Evolutionary conservation across 192 early-diverging fungal genomes (phyloP).

Genomic region (Backusella circina): DNA sequence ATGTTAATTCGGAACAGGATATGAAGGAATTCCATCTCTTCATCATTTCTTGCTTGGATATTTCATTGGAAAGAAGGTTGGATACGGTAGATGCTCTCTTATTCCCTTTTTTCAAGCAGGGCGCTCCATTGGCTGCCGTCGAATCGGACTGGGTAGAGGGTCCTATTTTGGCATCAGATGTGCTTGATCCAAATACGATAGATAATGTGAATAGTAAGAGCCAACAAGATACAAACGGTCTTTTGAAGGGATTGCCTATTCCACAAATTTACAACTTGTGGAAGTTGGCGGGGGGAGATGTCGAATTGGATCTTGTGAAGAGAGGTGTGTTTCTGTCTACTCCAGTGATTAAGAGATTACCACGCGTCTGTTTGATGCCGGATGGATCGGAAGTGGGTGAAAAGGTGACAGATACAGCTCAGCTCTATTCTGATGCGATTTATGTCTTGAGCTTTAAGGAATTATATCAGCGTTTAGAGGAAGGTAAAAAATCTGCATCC

Average conservation of each 20-base stretch:
- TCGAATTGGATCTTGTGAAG: slow-evolving; percentile 52
- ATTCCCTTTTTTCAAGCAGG: slow-evolving; percentile 19
- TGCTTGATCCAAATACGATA: slow-evolving; percentile 35
- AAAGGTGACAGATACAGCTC: slow-evolving; percentile 34
- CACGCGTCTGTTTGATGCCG: slow-evolving; percentile 35
- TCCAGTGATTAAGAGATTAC: slow-evolving; percentile 53
- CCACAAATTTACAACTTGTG: slow-evolving; percentile 59
- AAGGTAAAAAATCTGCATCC: slow-evolving; percentile 1
- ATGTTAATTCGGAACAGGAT: slow-evolving; percentile 2
- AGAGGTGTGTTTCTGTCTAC: slow-evolving; percentile 43
- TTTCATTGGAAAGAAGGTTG: slow-evolving; percentile 18
- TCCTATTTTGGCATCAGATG: slow-evolving; percentile 44
- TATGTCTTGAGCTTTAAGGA: slow-evolving; percentile 46
- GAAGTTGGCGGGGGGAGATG: slow-evolving; percentile 63
- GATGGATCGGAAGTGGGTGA: slow-evolving; percentile 39
- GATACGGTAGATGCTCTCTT: slow-evolving; percentile 32
- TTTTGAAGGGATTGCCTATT: slow-evolving; percentile 40
- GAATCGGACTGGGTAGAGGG: slow-evolving; percentile 19
- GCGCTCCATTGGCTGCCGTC: neutral
- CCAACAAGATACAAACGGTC: neutral
- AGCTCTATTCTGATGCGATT: slow-evolving; percentile 48
- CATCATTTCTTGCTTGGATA: slow-evolving; percentile 25
- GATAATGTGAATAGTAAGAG: slow-evolving; percentile 9
- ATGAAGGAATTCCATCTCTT: slow-evolving; percentile 20
- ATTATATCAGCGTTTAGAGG: slow-evolving; percentile 41